Evolutionary conservation across 129 eudicot genomes (phyloP).

Genomic region (Gnaphalium uliginosum): DNA sequence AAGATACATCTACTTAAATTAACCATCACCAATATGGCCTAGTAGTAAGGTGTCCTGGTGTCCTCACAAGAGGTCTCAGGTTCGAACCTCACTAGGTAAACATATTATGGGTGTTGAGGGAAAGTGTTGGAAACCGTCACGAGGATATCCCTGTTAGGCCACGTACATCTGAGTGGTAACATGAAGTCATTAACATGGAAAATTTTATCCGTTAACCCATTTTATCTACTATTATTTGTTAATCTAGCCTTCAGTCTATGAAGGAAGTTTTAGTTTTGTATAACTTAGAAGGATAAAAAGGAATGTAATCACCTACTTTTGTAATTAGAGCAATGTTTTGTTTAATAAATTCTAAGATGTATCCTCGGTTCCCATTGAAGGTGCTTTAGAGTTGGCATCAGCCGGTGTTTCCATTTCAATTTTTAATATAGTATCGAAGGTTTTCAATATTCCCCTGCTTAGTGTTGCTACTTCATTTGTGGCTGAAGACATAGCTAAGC

Average conservation of each 20-base stretch:
- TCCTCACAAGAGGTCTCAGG: too few relatives aligned
- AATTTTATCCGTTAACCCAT: too few relatives aligned
- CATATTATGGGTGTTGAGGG: too few relatives aligned
- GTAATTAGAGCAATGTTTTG: neutral
- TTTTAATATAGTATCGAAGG: conserved; percentile 69
- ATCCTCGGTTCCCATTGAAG: conserved; percentile 31
- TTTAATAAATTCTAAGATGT: conserved; percentile 18
- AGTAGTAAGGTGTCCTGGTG: neutral
- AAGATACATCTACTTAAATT: neutral
- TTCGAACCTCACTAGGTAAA: too few relatives aligned
- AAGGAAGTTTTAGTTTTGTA: neutral
- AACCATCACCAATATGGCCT: neutral
- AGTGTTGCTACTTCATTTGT: conserved; percentile 81
- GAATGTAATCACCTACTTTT: neutral
- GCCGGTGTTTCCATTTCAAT: conserved; percentile 75
- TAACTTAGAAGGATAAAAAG: neutral
- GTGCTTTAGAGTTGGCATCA: conserved; percentile 73
- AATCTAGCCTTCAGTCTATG: neutral
- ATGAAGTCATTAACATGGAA: too few relatives aligned
- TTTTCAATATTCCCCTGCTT: conserved; percentile 74
- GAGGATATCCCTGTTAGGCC: too few relatives aligned
- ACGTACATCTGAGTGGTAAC: too few relatives aligned
- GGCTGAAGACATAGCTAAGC: conserved; percentile 70
- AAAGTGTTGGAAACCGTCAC: too few relatives aligned
- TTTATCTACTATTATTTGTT: too few relatives aligned